Base-by-base conservation (phyloP, 495 filamentous ascomycete genomes). In the Bathelium albidoporum region DNA sequence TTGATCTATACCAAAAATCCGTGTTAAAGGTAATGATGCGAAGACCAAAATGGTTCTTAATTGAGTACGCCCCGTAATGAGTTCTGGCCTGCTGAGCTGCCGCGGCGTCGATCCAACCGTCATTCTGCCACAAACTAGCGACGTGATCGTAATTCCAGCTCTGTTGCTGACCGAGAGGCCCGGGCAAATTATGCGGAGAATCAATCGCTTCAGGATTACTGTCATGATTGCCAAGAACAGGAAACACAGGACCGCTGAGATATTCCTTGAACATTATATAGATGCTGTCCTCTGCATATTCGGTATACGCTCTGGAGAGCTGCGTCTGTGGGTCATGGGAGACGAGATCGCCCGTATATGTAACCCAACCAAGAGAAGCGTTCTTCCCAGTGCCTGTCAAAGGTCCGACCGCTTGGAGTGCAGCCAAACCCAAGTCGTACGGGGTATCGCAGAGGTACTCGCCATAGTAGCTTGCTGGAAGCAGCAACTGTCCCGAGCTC, bases 291-390 rank as follows among this genome's bases (percentile, higher is more conserved):
- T 85, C 82, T 0, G 75, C 73, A 61, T 81, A 82, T 61, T 83
- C 78, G 1, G 75, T 65, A 62, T 80, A 84, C 4, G 69, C 75
- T n/a, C 70, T 74, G 14, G 79, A 81, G 5, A 75, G 72, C 66
- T 83, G 71, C 18, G 70, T 69, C 45, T 79, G 69, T 0, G 76
- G 69, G 55, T 84, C 82, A 66, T 84, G 82, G 1, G 82, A 77
- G 18, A 80, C 75, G n/a, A 84, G 67, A 62, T 84, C 82, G 2
- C 82, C 82, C 3, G 81, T 85, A 64, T 84, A 85, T 14, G 83
- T 62, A 1, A 78, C 77, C 71, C 79, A 81, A 7, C 75, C 79
- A 29, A 84, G 67, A 32, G 76, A 73, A 18, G 75, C 58, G 16
- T 68, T 58, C 11, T 75, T 73, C 22, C 65, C 63, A 11, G 82